Evolutionary conservation across 345 rosid genomes (phyloP), one percentile per base, ranked within the genome.

Genomic region (Acer yangbiense): DNA sequence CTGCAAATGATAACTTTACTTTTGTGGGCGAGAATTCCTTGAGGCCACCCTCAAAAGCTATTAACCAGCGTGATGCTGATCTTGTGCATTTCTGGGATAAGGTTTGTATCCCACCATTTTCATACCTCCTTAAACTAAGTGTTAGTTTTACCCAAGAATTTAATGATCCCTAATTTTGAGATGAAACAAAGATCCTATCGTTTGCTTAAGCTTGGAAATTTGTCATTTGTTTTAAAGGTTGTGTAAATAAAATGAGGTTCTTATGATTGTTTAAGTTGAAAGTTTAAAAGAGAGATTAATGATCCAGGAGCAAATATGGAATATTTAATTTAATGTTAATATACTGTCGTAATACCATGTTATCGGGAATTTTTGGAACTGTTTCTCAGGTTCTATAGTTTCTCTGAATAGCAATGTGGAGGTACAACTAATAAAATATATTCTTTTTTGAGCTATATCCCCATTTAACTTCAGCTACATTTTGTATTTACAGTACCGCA

Each of bases 1-100:
- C 98, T 65, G 98, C 91, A 43, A 94, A 97, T 84, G 98, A 93
- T 60, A 97, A 97, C 83, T 85, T 48, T 83, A 91, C 93, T 76
- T 94, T 90, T 65, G 82, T 89, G 71, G 92, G 88, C 41, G 89
- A 83, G 43, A 91, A 94, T 80, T 86, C 93, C 78, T 78, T 97
- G 77, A 86, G 76, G 75, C 89, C 80, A 66, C 84, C 88, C 62
- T 77, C 89, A 76, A 87, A 86, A 85, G 92, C 87, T 82, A 94
- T 93, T 72, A 96, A 89, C 88, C 99, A 96, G 83, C 97, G 98
- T 29, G 99, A 96, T 83, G 98, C 98, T 17, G 99, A 96, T 89
- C 92, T 96, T 67, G 88, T 94, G 67, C 98, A 94, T 84, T 92
- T 94, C 85, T 96, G 97, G 98, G 89, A 87, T 68, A 96, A 96